Base-by-base conservation (phyloP, 2,329 filamentous ascomycete species). In the Mariannaea sp. region DNA sequence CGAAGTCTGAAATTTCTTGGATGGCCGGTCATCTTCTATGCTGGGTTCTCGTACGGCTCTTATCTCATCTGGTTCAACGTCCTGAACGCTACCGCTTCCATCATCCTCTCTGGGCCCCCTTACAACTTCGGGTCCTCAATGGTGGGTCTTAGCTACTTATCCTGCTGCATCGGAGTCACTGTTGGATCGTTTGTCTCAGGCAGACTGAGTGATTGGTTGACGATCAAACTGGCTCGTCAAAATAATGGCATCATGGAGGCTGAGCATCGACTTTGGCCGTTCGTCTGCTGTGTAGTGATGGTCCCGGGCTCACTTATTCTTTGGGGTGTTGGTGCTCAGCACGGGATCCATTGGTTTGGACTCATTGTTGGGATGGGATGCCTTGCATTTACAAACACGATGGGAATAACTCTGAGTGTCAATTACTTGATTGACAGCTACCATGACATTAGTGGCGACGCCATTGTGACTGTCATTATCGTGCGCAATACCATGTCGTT, bases 1-100 rank as follows among this genome's bases (percentile, higher is more conserved):
- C 73, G 73, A 24, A 70, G 68, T 3, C 56, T 75, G 4, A 68
- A 69, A 24, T 67, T 73, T 26, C 63, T 76, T 4, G 66, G 66
- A 1, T 77, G 73, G 71, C 75, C 75, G 0, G 70, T 75, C 13
- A 70, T 77, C 14, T 73, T 76, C 40, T 77, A 73, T 48, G 65
- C 72, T 0, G 73, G 74, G 8, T 76, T 77, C 44, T 71, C 70
- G 7, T 77, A 76, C 49, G 73, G 74, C 2, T 71, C 71, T 0
- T 74, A 75, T 22, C 67, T 77, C 3, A 68, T 75, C 30, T 76
- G 71, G 65, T 76, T 75, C 64, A 75, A 74, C 54, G 71, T 76
- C 3, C 66, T 75, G n/a, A 75, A 75, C 36, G 74, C 73, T 53
- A 79, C 70, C 2, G 71, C 68, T 16, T 78, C 68, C 22, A 72